Base-by-base conservation (phyloP, 768 basidiomycete species). In the Hericium erinaceus region DNA sequence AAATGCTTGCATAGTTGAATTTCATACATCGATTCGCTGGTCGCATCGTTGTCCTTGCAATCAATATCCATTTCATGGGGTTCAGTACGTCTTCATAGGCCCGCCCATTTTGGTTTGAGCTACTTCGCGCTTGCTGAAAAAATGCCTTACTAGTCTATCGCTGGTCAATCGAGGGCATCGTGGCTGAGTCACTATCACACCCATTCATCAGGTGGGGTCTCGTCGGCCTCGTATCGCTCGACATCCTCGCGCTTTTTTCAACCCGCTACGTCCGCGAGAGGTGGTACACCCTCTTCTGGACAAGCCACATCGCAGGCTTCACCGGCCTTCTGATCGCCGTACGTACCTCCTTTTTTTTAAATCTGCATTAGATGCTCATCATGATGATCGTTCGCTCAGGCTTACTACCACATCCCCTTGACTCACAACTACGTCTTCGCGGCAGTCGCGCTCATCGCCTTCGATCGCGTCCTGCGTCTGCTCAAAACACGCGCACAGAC, bases 21-120 rank as follows among this genome's bases (percentile, higher is more conserved):
- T 80, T 70, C 64, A 65, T 83, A 22, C 82, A 84, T 64, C 79
- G 81, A 18, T 78, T 76, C 65, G 69, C 72, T 0, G 82, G 83
- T 11, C 58, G 70, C 5, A 58, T 78, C 57, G 52, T 78, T 22
- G 70, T 75, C 24, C 37, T 79, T 22, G 66, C 73, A 9, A 67
- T 72, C 6, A 73, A 79, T 24, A 57, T 79, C 0, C 79, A 80
- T 54, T 68, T 67, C 26, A 1, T 76, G 22, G 72, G 74, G 4
- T 80, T 71, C 64, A 64, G 79, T 73, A 55, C 59, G 71, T 66
- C 20, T 33, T 33, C 33, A 33, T 10, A 33, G 33, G 9, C 33
- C 33, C 33, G 6, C 7, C 6, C 33, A 33, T 10, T 10, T 10
- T 10, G 33, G 9, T 6, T 33, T 33, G 4, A 33, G 33, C 33